Percentiles rank a stretch among this genome's conserved stretches.
Evolutionary conservation across 2,329 filamentous ascomycete species (phyloP).

Genomic region (Beauveria bassiana): DNA sequence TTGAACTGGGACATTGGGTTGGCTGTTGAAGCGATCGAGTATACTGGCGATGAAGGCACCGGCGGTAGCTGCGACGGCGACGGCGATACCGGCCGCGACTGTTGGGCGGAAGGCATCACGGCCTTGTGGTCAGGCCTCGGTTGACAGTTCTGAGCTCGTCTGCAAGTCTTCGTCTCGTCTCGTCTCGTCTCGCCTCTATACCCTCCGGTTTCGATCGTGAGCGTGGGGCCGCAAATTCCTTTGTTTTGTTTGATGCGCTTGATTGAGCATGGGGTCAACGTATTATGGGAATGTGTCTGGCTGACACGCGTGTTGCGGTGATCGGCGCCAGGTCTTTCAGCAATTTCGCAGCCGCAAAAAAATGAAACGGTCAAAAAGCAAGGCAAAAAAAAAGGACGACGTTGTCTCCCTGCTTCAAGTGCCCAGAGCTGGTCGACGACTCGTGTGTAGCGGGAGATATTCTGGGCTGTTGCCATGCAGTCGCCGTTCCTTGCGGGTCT

Average conservation of each 20-base stretch:
- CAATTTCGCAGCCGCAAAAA: neutral
- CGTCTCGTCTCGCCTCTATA: neutral
- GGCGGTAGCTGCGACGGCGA: constrained; percentile 50
- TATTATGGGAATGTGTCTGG: neutral
- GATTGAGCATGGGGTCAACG: neutral
- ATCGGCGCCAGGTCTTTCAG: neutral
- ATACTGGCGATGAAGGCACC: constrained; percentile 55
- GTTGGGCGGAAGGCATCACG: constrained; percentile 25
- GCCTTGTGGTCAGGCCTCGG: neutral
- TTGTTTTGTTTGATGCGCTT: constrained; percentile 5
- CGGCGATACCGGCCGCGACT: constrained; percentile 37
- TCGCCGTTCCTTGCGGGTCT: constrained; percentile 6
- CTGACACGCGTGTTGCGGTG: neutral
- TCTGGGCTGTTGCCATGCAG: constrained; percentile 1
- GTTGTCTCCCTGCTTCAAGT: neutral
- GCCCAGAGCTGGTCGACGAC: neutral
- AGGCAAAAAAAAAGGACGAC: neutral
- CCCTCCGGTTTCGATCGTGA: neutral
- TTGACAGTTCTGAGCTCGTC: neutral
- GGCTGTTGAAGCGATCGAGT: constrained; percentile 55
- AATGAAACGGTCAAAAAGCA: neutral
- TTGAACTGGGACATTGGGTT: constrained; percentile 52
- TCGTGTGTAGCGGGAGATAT: neutral
- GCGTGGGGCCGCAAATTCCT: constrained; percentile 2
- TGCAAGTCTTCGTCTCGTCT: neutral